A percentile compares a stretch with the other conserved stretches of the same genome.
Evolutionary conservation across 805 yeast genomes (phyloP).

Genomic region (Metschnikowia bowlesiae): DNA sequence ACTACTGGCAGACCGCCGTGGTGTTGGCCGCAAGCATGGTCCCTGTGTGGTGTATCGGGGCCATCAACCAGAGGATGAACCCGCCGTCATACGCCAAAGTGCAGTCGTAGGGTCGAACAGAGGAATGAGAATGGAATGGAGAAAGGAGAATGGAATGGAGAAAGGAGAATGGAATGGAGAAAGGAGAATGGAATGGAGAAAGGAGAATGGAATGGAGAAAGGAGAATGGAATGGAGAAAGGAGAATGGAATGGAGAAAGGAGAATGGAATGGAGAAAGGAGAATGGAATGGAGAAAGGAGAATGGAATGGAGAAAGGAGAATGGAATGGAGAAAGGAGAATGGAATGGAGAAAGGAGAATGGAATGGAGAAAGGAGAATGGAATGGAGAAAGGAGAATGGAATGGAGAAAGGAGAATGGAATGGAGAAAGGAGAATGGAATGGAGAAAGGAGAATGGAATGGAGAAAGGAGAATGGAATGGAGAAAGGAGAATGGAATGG

Average conservation of each 20-base stretch:
- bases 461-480: neutral
- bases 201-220: neutral
- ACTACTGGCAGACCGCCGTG: constrained; percentile 64
- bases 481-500: no score
- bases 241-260: neutral
- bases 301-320: neutral
- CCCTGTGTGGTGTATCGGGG: constrained; percentile 86
- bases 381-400: neutral
- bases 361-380: no score
- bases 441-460: neutral
- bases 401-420: neutral
- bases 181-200: neutral
- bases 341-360: neutral
- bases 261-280: no score
- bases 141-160: neutral
- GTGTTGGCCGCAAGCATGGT: constrained; percentile 67
- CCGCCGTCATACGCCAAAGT: constrained; percentile 98
- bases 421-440: no score
- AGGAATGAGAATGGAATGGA: neutral
- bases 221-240: neutral
- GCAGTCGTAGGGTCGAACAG: constrained; percentile 35
- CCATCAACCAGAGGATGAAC: constrained; percentile 66
- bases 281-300: neutral
- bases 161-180: neutral
- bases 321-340: neutral